Evolutionary conservation across 2,329 filamentous ascomycete species (phyloP).

Genomic region (Penicillium crustosum): DNA sequence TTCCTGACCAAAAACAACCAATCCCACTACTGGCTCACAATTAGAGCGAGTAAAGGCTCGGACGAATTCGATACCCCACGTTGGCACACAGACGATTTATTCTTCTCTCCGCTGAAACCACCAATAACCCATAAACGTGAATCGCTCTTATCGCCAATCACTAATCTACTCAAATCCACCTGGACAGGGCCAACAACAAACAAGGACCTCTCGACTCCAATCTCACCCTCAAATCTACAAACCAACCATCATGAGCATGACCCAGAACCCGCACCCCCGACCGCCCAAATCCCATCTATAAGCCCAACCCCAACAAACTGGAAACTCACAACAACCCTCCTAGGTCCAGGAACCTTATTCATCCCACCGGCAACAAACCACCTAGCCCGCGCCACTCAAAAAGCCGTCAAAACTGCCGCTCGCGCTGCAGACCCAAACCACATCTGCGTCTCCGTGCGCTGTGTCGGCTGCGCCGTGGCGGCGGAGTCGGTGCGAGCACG

Average conservation of each 20-base stretch:
- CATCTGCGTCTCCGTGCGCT: slow-evolving; percentile 45
- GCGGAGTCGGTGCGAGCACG: slow-evolving; percentile 29
- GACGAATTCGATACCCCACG: slow-evolving; percentile 47
- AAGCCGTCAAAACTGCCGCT: slow-evolving; percentile 26
- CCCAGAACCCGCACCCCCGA: background rate
- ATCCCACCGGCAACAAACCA: slow-evolving; percentile 34
- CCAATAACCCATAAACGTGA: slow-evolving; percentile 13
- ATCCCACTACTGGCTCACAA: slow-evolving; percentile 50
- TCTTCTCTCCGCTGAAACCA: slow-evolving; percentile 35
- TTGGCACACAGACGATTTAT: slow-evolving; percentile 54
- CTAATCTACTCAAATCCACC: background rate
- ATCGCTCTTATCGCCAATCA: background rate
- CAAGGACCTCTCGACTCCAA: background rate
- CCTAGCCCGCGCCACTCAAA: slow-evolving; percentile 37
- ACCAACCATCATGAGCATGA: slow-evolving; percentile 1
- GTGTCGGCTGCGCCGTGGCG: slow-evolving; percentile 46
- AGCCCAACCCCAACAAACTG: slow-evolving; percentile 42
- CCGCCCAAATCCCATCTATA: slow-evolving; percentile 3
- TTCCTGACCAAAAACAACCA: slow-evolving; percentile 40
- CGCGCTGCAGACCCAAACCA: slow-evolving; percentile 36
- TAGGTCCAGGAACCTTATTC: slow-evolving; percentile 51
- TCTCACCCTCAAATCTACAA: background rate
- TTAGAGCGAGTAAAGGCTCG: slow-evolving; percentile 48
- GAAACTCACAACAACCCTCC: slow-evolving; percentile 51
- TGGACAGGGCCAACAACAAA: background rate